Percentiles rank a stretch among this genome's conserved stretches.
phyloP scores from a whole-genome alignment of 345 rosid genomes.

The Mallotus nudiflorus region DNA sequence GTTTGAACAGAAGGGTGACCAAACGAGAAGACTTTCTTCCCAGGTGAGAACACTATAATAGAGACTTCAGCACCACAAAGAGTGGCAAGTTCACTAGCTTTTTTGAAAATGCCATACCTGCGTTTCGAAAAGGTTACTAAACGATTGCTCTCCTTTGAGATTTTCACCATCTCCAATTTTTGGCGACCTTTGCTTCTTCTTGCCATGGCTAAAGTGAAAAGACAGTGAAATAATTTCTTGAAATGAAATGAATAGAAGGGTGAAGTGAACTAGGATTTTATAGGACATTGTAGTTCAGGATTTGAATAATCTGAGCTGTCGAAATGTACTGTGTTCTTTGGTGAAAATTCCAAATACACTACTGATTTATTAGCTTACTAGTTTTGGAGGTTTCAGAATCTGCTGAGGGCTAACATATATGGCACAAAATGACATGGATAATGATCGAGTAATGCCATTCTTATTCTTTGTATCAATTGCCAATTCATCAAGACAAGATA shows the following conservation, averaged over 20 bases:
- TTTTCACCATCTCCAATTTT: slow-evolving; percentile 25
- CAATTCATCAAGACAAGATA: too few species aligned
- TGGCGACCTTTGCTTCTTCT: slow-evolving; percentile 19
- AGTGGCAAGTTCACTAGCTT: slow-evolving; percentile 31
- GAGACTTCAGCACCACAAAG: slow-evolving; percentile 29
- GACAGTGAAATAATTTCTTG: neutral
- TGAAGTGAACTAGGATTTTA: neutral
- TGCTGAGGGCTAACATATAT: neutral
- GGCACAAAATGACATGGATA: slow-evolving; percentile 16
- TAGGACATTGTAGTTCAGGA: neutral
- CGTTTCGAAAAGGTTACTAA: slow-evolving; percentile 29
- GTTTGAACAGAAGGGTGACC: slow-evolving; percentile 27
- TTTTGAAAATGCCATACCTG: slow-evolving; percentile 24
- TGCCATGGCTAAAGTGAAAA: neutral
- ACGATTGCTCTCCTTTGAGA: slow-evolving; percentile 23
- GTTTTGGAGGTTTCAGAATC: slow-evolving; percentile 20
- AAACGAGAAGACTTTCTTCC: slow-evolving; percentile 25
- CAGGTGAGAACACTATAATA: slow-evolving; percentile 27
- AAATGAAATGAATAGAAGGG: neutral
- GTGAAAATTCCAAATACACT: neutral
- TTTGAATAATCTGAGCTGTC: slow-evolving; percentile 4
- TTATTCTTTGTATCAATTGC: neutral
- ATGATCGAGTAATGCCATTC: neutral
- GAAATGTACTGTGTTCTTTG: neutral
- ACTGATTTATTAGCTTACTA: slow-evolving; percentile 13